These are phyloP conservation scores for Pholiota molesta DNA, from an alignment of 768 basidiomycete genomes.

Conservation along the genomic window DNA sequence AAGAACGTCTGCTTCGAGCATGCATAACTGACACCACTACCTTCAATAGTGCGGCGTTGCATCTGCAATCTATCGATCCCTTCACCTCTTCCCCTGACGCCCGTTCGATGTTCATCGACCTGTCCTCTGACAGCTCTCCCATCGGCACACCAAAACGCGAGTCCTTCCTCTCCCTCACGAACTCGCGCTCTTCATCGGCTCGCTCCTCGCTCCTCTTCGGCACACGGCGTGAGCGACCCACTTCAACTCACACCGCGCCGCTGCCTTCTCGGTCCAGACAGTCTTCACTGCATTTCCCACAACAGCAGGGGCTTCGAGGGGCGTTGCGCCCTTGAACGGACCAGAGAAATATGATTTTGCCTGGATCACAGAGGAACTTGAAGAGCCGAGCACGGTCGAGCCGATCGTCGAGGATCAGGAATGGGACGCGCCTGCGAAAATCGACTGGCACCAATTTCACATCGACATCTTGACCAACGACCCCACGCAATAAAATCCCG, in stretches of 20 bases:
- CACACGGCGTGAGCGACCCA: conserved; percentile 23
- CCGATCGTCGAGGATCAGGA: conserved; percentile 24
- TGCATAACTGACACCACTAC: not conserved
- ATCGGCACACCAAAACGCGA: conserved; percentile 31
- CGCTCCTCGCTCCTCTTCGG: conserved; percentile 24
- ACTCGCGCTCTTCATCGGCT: conserved; percentile 30
- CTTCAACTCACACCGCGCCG: conserved; percentile 31
- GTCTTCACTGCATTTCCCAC: conserved; percentile 24
- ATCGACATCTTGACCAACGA: conserved; percentile 39
- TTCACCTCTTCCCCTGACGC: conserved; percentile 44
- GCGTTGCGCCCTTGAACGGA: conserved; percentile 16
- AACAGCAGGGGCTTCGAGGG: conserved; percentile 19
- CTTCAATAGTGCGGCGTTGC: conserved; percentile 13
- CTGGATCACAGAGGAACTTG: conserved; percentile 41
- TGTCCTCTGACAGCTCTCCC: conserved; percentile 22
- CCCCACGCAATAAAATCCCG: conserved; percentile 3
- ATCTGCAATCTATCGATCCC: conserved; percentile 37
- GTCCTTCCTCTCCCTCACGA: conserved; percentile 44
- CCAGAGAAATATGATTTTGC: conserved; percentile 35
- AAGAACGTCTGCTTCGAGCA: not conserved
- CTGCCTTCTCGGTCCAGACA: conserved; percentile 28
- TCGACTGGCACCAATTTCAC: conserved; percentile 65
- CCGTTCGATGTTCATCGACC: conserved; percentile 47
- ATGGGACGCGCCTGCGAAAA: conserved; percentile 40
- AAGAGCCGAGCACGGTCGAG: conserved; percentile 28